Percentiles rank a stretch among this genome's conserved stretches.
Evolutionary conservation across 176 grass and related monocot species (phyloP).

Genomic region (Zea mays): DNA sequence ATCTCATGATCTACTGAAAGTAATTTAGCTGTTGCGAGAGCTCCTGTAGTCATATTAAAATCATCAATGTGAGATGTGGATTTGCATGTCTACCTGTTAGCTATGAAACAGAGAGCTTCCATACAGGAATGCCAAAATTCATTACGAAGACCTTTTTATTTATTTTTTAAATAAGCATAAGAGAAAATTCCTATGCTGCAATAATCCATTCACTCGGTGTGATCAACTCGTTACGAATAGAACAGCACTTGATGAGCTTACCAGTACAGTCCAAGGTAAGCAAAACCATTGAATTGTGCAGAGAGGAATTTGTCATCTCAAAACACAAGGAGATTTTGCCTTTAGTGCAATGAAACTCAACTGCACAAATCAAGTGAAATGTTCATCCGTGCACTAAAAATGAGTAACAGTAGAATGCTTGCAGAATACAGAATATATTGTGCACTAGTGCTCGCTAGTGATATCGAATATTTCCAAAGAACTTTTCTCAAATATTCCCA

Average conservation of each 20-base stretch:
- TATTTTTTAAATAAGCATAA: neutral
- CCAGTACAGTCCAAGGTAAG: neutral
- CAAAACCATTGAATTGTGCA: neutral
- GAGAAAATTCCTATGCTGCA: neutral
- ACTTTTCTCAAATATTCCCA: neutral
- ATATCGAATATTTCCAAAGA: neutral
- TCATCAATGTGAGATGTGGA: conserved; percentile 7
- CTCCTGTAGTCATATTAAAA: neutral
- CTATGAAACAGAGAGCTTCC: neutral
- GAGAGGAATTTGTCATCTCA: neutral
- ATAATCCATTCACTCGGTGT: neutral
- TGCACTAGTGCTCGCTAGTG: neutral
- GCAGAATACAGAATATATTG: neutral
- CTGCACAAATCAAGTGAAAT: neutral
- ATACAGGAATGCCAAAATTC: neutral
- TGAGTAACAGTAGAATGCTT: neutral
- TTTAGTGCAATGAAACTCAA: neutral
- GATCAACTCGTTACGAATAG: neutral
- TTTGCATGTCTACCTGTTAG: neutral
- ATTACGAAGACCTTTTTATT: neutral
- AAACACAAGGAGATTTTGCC: neutral
- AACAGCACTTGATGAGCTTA: neutral
- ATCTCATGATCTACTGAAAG: neutral
- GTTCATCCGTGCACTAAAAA: neutral
- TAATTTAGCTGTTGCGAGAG: neutral